Evolutionary conservation across 1,139 yeast genomes (phyloP).

Genomic region (Kodamaea alishanica): DNA sequence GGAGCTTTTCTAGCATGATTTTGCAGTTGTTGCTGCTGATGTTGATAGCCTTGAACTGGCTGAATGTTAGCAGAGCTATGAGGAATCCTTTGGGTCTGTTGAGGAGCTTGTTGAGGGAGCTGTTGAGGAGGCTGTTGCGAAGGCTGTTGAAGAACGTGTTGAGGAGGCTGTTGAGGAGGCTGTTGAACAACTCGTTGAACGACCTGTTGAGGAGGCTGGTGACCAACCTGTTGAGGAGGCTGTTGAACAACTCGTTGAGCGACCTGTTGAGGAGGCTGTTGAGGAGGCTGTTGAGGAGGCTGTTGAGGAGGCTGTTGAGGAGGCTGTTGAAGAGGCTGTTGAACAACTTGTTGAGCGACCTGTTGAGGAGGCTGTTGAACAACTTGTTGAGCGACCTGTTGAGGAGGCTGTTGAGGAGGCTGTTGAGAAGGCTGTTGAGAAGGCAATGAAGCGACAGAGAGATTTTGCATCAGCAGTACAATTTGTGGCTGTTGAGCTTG

Average conservation of each 20-base stretch:
- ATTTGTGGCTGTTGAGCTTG: neutral
- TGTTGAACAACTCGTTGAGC: neutral
- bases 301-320: slow-evolving; percentile 4
- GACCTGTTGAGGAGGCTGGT: slow-evolving; percentile 2
- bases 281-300: slow-evolving; percentile 1
- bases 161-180: neutral
- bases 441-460: no score
- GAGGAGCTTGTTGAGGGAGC: slow-evolving; percentile 1
- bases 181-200: neutral
- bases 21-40: slow-evolving; percentile 4
- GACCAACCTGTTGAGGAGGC: slow-evolving; percentile 1
- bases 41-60: slow-evolving; percentile 1
- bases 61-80: no score
- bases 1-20: neutral
- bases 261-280: slow-evolving; percentile 2
- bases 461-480: neutral
- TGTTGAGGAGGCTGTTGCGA: slow-evolving; percentile 1
- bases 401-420: neutral
- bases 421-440: neutral
- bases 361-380: slow-evolving; percentile 4
- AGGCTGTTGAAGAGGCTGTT: neutral
- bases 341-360: no score
- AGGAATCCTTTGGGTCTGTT: neutral
- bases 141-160: neutral
- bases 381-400: slow-evolving; percentile 1